Evolutionary conservation across 371 early-diverging fungal species (phyloP).

Genomic region (Saksenaea vasiformis): DNA sequence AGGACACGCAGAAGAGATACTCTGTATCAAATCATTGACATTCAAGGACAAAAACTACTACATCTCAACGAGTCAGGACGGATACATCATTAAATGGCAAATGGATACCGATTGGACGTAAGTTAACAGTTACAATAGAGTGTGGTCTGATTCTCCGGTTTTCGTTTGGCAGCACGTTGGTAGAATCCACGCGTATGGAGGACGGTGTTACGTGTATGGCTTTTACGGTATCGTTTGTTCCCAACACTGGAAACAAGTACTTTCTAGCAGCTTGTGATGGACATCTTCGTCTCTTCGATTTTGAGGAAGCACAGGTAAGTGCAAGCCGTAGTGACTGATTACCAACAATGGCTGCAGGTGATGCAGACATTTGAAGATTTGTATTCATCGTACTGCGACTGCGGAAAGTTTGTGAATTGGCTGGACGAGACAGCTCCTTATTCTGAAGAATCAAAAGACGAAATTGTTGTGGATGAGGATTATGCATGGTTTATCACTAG

Average conservation of each 20-base stretch:
- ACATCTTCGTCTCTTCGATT: conserved; percentile 83
- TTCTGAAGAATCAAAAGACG: conserved; percentile 10
- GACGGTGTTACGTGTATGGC: conserved; percentile 94
- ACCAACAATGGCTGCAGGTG: conserved; percentile 36
- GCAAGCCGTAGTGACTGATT: background rate
- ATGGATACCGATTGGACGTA: conserved; percentile 77
- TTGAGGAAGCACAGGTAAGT: conserved; percentile 73
- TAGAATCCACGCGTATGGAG: conserved; percentile 61
- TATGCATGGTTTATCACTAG: conserved; percentile 82
- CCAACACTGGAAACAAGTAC: conserved; percentile 89
- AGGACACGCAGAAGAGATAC: conserved; percentile 86
- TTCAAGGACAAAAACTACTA: conserved; percentile 81
- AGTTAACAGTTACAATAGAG: conserved; percentile 4
- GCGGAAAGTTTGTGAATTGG: conserved; percentile 77
- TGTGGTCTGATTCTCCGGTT: background rate
- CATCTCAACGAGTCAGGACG: conserved; percentile 91
- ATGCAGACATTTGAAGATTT: conserved; percentile 79
- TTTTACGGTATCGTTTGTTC: conserved; percentile 90
- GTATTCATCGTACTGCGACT: conserved; percentile 91
- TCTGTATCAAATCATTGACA: conserved; percentile 74
- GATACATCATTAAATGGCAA: conserved; percentile 87
- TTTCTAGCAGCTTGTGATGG: conserved; percentile 90
- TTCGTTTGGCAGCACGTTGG: conserved; percentile 39
- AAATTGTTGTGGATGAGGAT: conserved; percentile 23
- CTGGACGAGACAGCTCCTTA: conserved; percentile 48